Conservation (phyloP, 2,329 filamentous ascomycete genomes). For the Ceratocystis ficicola region DNA sequence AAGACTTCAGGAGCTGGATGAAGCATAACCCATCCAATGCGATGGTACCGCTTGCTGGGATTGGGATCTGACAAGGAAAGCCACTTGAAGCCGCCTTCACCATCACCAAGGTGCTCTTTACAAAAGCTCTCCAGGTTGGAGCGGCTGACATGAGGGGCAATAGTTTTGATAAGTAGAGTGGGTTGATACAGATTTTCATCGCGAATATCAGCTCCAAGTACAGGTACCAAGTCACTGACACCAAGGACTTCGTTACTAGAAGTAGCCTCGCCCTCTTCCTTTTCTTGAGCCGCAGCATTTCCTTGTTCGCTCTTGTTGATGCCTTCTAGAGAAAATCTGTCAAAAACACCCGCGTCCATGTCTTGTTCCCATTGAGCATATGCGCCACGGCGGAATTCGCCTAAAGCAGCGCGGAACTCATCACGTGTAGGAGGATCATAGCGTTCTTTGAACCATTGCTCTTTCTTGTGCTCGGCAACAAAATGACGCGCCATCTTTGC, state of each 20-base stretch:
- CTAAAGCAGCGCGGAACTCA: slow-evolving; percentile 59
- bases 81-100: slow-evolving; percentile 87
- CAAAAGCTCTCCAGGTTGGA: slow-evolving; percentile 89
- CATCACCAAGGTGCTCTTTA: slow-evolving; percentile 84
- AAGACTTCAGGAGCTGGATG: slow-evolving; percentile 62
- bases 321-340: slow-evolving; percentile 88
- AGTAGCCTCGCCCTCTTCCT: slow-evolving; percentile 88
- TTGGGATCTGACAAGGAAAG: slow-evolving; percentile 93
- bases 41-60: slow-evolving; percentile 89
- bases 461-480: slow-evolving; percentile 80
- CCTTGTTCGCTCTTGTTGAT: slow-evolving; percentile 89
- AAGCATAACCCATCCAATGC: slow-evolving; percentile 97
- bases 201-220: slow-evolving; percentile 69
- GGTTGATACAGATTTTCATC: slow-evolving; percentile 83
- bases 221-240: slow-evolving; percentile 79
- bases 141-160: slow-evolving; percentile 89
- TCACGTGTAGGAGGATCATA: slow-evolving; percentile 77
- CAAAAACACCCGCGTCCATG: slow-evolving; percentile 71
- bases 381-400: slow-evolving; percentile 63
- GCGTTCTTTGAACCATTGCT: slow-evolving; percentile 96
- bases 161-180: slow-evolving; percentile 92
- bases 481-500: slow-evolving; percentile 77
- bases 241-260: slow-evolving; percentile 85
- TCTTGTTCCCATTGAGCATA: slow-evolving; percentile 87
- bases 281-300: slow-evolving; percentile 72